Conservation (phyloP, 192 early-diverging fungal genomes). For the Rhizoclosmatium sp. region DNA sequence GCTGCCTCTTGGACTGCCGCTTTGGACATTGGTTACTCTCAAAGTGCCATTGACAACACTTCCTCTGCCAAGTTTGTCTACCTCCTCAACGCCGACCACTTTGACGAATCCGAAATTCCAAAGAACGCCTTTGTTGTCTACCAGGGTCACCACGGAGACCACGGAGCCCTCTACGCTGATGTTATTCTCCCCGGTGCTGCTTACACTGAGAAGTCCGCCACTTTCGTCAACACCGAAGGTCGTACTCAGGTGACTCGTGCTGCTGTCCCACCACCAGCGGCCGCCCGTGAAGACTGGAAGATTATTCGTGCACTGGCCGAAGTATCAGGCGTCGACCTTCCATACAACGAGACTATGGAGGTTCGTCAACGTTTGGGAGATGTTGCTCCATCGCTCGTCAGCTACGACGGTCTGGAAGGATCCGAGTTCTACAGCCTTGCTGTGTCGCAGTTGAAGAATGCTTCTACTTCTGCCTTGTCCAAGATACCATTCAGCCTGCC, state of each 20-base stretch:
- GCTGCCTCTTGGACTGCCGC: conserved; percentile 89
- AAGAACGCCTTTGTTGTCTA: conserved; percentile 96
- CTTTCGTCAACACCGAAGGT: conserved; percentile 97
- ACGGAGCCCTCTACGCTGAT: conserved; percentile 92
- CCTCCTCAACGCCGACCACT: conserved; percentile 92
- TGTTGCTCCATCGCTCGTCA: conserved; percentile 83
- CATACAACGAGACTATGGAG: conserved; percentile 86
- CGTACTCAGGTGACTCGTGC: conserved; percentile 92
- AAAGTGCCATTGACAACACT: conserved; percentile 55
- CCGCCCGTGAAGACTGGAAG: conserved; percentile 99
- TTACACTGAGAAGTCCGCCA: conserved; percentile 96
- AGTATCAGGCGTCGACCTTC: conserved; percentile 80
- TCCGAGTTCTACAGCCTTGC: conserved; percentile 68
- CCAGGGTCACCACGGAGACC: conserved; percentile 99
- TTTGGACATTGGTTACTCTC: conserved; percentile 87
- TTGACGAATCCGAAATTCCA: conserved; percentile 78
- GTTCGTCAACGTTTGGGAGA: conserved; percentile 89
- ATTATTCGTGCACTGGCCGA: conserved; percentile 96
- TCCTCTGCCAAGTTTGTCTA: conserved; percentile 81
- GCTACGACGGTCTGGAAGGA: conserved; percentile 69
- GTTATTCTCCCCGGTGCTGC: conserved; percentile 95
- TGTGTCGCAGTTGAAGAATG: conserved; percentile 58
- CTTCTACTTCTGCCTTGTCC: conserved; percentile 32
- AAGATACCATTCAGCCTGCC: conserved; percentile 63
- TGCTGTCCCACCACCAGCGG: conserved; percentile 86